Conservation (phyloP, 768 basidiomycete species). For the Mycena pura region DNA sequence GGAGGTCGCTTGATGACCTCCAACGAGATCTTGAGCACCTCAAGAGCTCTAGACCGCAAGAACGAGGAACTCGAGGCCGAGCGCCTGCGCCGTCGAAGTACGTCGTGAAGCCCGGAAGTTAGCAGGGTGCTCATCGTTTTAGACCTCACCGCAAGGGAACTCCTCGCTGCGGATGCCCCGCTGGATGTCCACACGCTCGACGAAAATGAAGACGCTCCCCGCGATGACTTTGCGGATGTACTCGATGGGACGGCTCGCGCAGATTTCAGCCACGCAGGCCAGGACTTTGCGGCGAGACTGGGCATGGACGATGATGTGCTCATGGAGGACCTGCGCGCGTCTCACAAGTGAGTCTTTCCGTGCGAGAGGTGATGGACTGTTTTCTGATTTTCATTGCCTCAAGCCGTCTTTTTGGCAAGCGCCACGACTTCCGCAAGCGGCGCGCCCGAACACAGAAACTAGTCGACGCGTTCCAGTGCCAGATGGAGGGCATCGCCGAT, state of each 20-base stretch:
- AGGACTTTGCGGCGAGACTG: neutral
- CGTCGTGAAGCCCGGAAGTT: neutral
- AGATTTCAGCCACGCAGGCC: slow-evolving; percentile 10
- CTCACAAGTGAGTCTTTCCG: neutral
- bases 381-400: too few species aligned
- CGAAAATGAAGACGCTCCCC: neutral
- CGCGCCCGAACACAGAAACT: neutral
- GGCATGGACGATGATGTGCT: neutral
- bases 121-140: neutral
- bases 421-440: neutral
- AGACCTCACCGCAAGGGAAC: neutral
- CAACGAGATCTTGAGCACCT: neutral
- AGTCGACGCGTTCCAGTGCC: neutral
- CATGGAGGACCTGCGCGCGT: neutral
- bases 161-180: neutral
- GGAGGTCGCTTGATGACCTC: neutral
- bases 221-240: neutral
- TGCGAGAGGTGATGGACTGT: neutral
- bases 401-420: neutral
- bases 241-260: neutral
- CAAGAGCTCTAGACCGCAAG: neutral
- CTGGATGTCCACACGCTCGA: neutral
- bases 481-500: neutral
- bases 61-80: neutral
- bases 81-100: neutral